Evolutionary conservation across 495 filamentous ascomycete genomes (phyloP), one percentile per base, ranked within the genome.

Genomic region (Chaetomidium leptoderma): DNA sequence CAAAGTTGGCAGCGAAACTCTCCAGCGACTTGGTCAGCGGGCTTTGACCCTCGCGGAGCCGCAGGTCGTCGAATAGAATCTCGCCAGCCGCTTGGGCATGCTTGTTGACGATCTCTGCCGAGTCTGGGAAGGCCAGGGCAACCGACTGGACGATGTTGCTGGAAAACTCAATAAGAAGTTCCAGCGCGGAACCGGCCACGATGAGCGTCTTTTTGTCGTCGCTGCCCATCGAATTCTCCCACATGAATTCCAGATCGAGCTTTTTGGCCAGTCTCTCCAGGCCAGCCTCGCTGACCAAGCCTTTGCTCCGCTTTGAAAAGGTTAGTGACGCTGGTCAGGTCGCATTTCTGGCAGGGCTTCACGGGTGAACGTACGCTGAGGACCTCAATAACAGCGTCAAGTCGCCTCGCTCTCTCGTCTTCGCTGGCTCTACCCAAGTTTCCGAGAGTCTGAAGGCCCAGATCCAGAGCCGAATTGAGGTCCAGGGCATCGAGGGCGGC

Each of bases 1-100:
- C 86, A 44, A 98, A 73, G 70, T 96, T 97, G 40, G 77, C 80
- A 19, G 87, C 84, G 68, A 97, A 97, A 4, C 74, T 74, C 21
- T 83, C 80, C 23, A 95, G 73, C 29, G 75, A 81, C 58, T 83
- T 87, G 48, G 81, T 82, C 11, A 85, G 60, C 4, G 80, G 74
- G 46, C 74, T 79, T 43, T 82, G 74, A 37, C 62, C 65, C 1
- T 66, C 70, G 16, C 48, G 65, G 2, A 80, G 73, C 19, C 73
- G 69, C 8, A 86, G 71, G 58, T 84, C 80, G 27, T 72, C 69
- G 13, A 77, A 66, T n/a, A 86, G 71, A 14, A 86, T 85, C 44
- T 72, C 63, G 40, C 77, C 76, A 9, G 79, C 79, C 17, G 72
- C 70, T 9, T 74, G 67, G 17, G 76, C 71, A 56, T 81, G 78